Evolutionary conservation across 306 rosid genomes (phyloP), one percentile per base, ranked within the genome.

Genomic region (Vigna hirtella): DNA sequence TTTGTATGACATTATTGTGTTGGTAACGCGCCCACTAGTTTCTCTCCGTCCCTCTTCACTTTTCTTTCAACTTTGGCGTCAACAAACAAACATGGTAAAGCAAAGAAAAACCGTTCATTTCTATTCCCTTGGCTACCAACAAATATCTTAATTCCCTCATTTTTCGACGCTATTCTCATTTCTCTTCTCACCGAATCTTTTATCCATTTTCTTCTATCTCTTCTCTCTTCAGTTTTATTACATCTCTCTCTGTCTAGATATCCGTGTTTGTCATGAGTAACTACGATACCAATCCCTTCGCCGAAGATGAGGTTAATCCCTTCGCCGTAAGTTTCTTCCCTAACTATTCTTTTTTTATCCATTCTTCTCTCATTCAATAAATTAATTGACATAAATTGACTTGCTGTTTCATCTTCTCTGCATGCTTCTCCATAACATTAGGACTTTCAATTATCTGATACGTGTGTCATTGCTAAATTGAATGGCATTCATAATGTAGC

Each of bases 261-360:
- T 67, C 72, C 66, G 34, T 82, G 9, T 79, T 85, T 68, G 49
- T 78, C 73, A 92, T 88, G 96, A 71, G 83, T 83, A 83, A 66
- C 67, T 80, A 72, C 86, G 92, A 90, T 9, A 18, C 90, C 58
- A 92, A 92, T 66, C 93, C 96, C 66, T 92, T 86, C 77, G 93
- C 84, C 0, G 91, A 89, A 1, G 97, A 90, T 0, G 91, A 89
- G 32, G 91, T 92, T 67, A 92, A 90, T 86, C 96, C 97, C 56
- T 92, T 92, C 56, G 90, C 93, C 50, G 97, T 87, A 62, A 78
- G 91, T 83, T 36, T 50, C 66, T 13, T 22, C 7, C 24, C 4
- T 64, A 2, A 28, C 26, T 36, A 18, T 20, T 24, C 11, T 9
- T 6, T 0, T 1, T 40, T 40, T 40, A 1, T 58, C 9, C 7